Evolutionary conservation across 352 stramenopile species (phyloP).

Genomic region (Globisporangium barbulae): DNA sequence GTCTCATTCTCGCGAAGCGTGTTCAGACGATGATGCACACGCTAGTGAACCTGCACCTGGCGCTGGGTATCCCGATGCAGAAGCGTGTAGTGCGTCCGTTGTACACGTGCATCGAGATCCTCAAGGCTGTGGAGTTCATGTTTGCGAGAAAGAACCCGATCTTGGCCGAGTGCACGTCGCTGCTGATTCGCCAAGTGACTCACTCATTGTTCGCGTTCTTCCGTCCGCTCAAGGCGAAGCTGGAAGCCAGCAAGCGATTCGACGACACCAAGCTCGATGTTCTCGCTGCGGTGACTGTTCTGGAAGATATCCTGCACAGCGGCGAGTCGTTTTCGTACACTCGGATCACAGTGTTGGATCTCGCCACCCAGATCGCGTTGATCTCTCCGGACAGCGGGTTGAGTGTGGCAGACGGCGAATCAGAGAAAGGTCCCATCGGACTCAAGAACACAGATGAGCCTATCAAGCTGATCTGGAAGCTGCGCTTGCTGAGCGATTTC

Average conservation of each 20-base stretch:
- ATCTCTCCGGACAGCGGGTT: constrained; percentile 54
- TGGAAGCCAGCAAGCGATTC: constrained; percentile 85
- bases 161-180: constrained; percentile 64
- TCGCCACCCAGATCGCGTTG: constrained; percentile 76
- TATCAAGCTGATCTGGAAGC: constrained; percentile 81
- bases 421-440: constrained; percentile 36
- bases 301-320: constrained; percentile 82
- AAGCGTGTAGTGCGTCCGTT: constrained; percentile 82
- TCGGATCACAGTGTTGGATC: constrained; percentile 74
- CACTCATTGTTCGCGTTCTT: constrained; percentile 82
- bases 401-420: constrained; percentile 31
- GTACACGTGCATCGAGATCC: constrained; percentile 88
- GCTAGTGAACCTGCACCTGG: constrained; percentile 86
- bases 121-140: constrained; percentile 93
- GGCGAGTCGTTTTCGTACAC: constrained; percentile 85
- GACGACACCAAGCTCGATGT: constrained; percentile 87
- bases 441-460: constrained; percentile 69
- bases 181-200: constrained; percentile 74
- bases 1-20: constrained; percentile 85
- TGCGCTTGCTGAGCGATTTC: constrained; percentile 86
- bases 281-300: constrained; percentile 74
- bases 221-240: constrained; percentile 72
- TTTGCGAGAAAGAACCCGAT: constrained; percentile 86
- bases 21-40: constrained; percentile 91
- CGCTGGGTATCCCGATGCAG: constrained; percentile 82